Percentiles rank a stretch among this genome's conserved stretches.
Conservation (phyloP, 2,329 filamentous ascomycete species). For the Aaosphaeria arxii region DNA sequence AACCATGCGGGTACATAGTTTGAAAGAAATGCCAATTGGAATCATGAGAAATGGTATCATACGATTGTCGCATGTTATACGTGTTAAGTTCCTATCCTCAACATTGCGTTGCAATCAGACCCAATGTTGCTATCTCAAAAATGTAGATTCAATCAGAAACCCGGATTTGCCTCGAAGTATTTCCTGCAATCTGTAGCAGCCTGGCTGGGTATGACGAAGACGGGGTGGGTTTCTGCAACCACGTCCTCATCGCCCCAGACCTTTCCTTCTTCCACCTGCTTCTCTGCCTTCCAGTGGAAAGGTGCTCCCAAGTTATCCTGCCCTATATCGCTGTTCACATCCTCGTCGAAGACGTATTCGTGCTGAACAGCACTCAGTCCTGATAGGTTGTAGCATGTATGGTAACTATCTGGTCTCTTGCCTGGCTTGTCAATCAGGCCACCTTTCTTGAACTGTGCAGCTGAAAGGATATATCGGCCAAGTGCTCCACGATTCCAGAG, state of each 20-base stretch:
- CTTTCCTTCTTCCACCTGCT: constrained; percentile 48
- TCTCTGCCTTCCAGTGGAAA: constrained; percentile 45
- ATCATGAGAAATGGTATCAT: background rate
- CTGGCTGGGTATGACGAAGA: constrained; percentile 78
- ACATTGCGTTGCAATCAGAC: too few species aligned
- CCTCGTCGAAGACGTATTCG: constrained; percentile 47
- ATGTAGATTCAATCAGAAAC: constrained; percentile 44
- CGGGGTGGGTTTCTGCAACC: constrained; percentile 71
- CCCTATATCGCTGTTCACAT: constrained; percentile 27
- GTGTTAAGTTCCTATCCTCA: background rate
- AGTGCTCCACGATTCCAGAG: constrained; percentile 82
- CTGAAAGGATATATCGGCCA: constrained; percentile 83
- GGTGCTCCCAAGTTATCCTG: constrained; percentile 33
- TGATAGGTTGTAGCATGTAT: constrained; percentile 86
- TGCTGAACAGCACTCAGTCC: constrained; percentile 83
- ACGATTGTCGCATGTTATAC: background rate
- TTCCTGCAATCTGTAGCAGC: constrained; percentile 62
- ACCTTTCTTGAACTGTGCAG: constrained; percentile 76
- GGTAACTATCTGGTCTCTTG: constrained; percentile 84
- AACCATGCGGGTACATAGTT: too few species aligned
- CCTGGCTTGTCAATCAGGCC: constrained; percentile 92
- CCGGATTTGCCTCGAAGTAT: constrained; percentile 61
- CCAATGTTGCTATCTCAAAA: too few species aligned
- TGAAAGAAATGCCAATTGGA: background rate
- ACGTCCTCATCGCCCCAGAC: constrained; percentile 70